These are phyloP conservation scores for Plenodomus biglobosus DNA, from an alignment of 2,329 filamentous ascomycete genomes.

Conservation along the genomic window DNA sequence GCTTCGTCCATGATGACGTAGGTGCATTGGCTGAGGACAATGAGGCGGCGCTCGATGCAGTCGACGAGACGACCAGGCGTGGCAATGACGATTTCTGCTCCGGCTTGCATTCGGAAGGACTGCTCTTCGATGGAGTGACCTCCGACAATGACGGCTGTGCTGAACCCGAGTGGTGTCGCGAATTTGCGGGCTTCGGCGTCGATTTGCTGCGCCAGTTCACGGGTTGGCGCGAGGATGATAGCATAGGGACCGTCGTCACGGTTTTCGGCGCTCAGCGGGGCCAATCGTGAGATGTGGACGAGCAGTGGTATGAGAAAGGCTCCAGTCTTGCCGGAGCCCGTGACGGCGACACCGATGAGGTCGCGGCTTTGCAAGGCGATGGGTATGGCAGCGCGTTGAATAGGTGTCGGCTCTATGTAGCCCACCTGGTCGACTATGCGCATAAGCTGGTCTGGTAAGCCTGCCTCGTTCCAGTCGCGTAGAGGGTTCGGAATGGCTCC, in stretches of 20 bases:
- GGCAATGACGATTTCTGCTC: conserved; percentile 97
- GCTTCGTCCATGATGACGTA: conserved; percentile 99
- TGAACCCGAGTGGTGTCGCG: conserved; percentile 85
- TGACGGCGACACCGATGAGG: conserved; percentile 96
- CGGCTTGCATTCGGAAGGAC: conserved; percentile 83
- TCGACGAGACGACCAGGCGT: conserved; percentile 96
- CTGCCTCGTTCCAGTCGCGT: conserved; percentile 88
- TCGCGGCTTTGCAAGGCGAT: conserved; percentile 91
- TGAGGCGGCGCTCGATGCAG: conserved; percentile 88
- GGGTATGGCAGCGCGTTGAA: conserved; percentile 92
- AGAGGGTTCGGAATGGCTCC: conserved; percentile 92
- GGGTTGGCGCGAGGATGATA: conserved; percentile 94
- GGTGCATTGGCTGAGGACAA: conserved; percentile 94
- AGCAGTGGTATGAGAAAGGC: conserved; percentile 90
- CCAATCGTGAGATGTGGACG: conserved; percentile 90
- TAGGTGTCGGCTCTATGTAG: conserved; percentile 87
- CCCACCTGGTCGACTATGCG: conserved; percentile 82
- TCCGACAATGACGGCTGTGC: conserved; percentile 95
- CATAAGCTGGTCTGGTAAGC: conserved; percentile 73
- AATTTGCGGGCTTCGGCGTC: conserved; percentile 94
- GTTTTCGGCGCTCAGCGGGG: conserved; percentile 77
- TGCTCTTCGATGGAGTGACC: conserved; percentile 95
- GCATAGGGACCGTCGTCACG: conserved; percentile 96
- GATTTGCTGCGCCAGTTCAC: conserved; percentile 97
- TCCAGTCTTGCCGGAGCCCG: conserved; percentile 97